phyloP scores from a whole-genome alignment of 331 rosid genomes.

The Acacia concinna region DNA sequence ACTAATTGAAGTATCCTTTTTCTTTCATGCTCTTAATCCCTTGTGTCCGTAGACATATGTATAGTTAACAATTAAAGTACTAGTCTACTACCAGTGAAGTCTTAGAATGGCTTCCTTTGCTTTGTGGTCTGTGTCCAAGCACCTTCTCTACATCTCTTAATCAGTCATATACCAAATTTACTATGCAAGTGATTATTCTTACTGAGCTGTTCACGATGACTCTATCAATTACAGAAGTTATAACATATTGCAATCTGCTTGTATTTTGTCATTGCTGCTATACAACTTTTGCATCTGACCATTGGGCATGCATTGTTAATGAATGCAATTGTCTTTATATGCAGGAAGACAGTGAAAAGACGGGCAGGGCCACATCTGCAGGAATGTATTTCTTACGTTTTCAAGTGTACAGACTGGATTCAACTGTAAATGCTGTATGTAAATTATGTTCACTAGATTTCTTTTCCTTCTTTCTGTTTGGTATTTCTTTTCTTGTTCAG shows the following conservation, averaged over 20 bases:
- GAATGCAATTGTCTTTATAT: background rate
- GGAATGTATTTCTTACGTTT: constrained; percentile 28
- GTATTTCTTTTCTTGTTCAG: background rate
- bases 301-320: background rate
- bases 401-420: constrained; percentile 32
- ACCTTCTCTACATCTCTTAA: background rate
- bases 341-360: constrained; percentile 18
- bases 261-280: background rate
- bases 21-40: background rate
- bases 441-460: background rate
- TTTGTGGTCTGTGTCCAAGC: background rate
- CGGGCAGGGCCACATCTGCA: constrained; percentile 16
- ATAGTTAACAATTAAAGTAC: background rate
- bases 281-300: background rate
- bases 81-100: background rate
- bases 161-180: background rate
- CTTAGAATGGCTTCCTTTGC: background rate
- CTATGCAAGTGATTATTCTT: background rate
- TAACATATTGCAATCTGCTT: background rate
- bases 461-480: background rate
- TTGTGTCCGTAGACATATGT: background rate
- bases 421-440: constrained; percentile 23
- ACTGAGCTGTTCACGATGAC: background rate
- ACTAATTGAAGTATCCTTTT: background rate
- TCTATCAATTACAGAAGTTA: background rate